phyloP scores from a whole-genome alignment of 148 eudicot genomes.

The Limonium bicolor region DNA sequence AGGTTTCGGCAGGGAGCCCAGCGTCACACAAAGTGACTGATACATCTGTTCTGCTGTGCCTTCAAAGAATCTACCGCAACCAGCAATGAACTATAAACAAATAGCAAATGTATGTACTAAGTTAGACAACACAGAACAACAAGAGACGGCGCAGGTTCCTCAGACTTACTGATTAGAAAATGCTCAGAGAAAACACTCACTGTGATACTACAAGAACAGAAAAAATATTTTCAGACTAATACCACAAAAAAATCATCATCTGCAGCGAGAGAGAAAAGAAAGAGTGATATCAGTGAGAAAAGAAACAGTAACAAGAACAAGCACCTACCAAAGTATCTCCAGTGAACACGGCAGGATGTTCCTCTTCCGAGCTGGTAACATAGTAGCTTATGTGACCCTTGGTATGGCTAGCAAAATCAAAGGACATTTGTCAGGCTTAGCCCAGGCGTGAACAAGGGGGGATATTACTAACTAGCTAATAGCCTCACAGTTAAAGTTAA shows the following conservation, averaged over 20 bases:
- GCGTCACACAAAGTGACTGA: slow-evolving; percentile 73
- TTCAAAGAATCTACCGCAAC: slow-evolving; percentile 91
- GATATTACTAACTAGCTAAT: too few species aligned
- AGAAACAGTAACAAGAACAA: background rate
- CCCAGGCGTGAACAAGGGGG: too few species aligned
- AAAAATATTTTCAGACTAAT: too few species aligned
- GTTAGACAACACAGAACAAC: too few species aligned
- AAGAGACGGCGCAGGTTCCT: too few species aligned
- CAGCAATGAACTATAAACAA: slow-evolving; percentile 69
- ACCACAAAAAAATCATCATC: too few species aligned
- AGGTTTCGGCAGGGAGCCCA: slow-evolving; percentile 79
- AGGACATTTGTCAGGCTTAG: slow-evolving; percentile 4
- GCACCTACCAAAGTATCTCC: slow-evolving; percentile 81
- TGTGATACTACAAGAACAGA: too few species aligned
- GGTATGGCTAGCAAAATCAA: slow-evolving; percentile 61
- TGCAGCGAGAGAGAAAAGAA: background rate
- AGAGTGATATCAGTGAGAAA: background rate
- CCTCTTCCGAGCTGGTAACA: slow-evolving; percentile 71
- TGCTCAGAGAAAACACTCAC: too few species aligned
- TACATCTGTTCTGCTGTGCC: slow-evolving; percentile 98
- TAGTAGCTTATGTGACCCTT: slow-evolving; percentile 95
- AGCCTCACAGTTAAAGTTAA: too few species aligned
- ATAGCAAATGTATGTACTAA: too few species aligned
- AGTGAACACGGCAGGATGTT: slow-evolving; percentile 81
- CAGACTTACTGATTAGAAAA: too few species aligned